phyloP scores from a whole-genome alignment of 306 rosid species.

The Cucumis hystrix region DNA sequence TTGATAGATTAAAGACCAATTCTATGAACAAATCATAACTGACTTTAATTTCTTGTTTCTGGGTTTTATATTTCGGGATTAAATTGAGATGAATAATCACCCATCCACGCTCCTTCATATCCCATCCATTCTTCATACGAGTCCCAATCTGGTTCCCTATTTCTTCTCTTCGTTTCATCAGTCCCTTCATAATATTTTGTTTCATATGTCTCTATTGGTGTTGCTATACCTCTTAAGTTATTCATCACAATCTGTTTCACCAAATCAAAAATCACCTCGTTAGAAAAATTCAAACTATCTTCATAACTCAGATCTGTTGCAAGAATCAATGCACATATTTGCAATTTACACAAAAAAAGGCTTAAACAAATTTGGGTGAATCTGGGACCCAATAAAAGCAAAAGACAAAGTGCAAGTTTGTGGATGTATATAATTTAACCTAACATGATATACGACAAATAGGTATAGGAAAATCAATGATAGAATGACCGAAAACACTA shows the following conservation, averaged over 20 bases:
- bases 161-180: constrained; percentile 49
- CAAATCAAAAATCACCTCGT: not conserved
- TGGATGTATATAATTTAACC: too few species aligned
- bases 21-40: not conserved
- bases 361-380: too few species aligned
- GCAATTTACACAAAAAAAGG: too few species aligned
- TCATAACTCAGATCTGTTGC: too few species aligned
- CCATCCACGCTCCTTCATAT: constrained; percentile 95
- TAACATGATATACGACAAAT: not conserved
- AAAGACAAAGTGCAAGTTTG: not conserved
- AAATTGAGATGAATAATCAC: constrained; percentile 69
- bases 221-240: constrained; percentile 43
- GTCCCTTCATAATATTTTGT: constrained; percentile 15
- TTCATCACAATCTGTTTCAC: constrained; percentile 47
- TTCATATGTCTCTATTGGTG: constrained; percentile 11
- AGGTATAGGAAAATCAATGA: not conserved
- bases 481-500: not conserved
- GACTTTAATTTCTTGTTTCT: too few species aligned
- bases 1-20: not conserved
- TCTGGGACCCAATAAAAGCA: too few species aligned
- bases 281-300: not conserved
- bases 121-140: constrained; percentile 99
- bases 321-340: too few species aligned
- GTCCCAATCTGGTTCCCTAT: constrained; percentile 53
- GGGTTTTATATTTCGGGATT: constrained; percentile 52